Conservation (phyloP, 2,329 filamentous ascomycete genomes). For the Fusarium albosuccineum region DNA sequence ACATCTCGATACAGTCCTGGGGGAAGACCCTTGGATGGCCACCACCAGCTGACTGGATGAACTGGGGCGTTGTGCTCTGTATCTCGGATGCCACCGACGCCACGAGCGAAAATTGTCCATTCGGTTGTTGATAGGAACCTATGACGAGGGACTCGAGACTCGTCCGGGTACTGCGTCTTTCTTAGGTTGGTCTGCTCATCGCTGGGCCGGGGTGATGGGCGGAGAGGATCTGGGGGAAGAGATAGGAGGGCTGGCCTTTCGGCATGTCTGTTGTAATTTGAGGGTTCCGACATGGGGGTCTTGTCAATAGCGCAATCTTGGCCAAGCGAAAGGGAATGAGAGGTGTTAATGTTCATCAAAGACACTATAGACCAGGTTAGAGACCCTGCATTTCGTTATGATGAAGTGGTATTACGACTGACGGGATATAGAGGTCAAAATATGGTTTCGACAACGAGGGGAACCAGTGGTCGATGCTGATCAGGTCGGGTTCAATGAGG, state of each 20-base stretch:
- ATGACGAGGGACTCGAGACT: conserved; percentile 37
- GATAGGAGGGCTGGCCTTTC: neutral
- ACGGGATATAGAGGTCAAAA: neutral
- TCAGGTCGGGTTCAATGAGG: conserved; percentile 2
- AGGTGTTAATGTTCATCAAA: neutral
- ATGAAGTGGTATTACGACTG: neutral
- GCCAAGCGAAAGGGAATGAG: neutral
- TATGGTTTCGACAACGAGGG: neutral
- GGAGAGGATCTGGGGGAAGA: neutral
- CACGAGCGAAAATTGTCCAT: conserved; percentile 62
- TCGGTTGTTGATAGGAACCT: conserved; percentile 59
- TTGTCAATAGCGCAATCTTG: conserved; percentile 1
- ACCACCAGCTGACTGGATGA: conserved; percentile 58
- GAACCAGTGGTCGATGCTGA: neutral
- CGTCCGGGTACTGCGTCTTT: neutral
- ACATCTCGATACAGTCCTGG: conserved; percentile 64
- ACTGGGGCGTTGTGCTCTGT: conserved; percentile 58
- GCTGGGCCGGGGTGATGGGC: conserved; percentile 3
- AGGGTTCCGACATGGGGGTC: conserved; percentile 3
- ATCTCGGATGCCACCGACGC: conserved; percentile 61
- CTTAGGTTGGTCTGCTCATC: neutral
- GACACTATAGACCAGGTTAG: conserved; percentile 5
- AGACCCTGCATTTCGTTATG: neutral
- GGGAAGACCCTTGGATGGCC: conserved; percentile 62
- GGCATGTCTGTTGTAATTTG: neutral